These are phyloP conservation scores for Penicillium sp. DNA, from an alignment of 2,329 filamentous ascomycete genomes.

Conservation along the genomic window DNA sequence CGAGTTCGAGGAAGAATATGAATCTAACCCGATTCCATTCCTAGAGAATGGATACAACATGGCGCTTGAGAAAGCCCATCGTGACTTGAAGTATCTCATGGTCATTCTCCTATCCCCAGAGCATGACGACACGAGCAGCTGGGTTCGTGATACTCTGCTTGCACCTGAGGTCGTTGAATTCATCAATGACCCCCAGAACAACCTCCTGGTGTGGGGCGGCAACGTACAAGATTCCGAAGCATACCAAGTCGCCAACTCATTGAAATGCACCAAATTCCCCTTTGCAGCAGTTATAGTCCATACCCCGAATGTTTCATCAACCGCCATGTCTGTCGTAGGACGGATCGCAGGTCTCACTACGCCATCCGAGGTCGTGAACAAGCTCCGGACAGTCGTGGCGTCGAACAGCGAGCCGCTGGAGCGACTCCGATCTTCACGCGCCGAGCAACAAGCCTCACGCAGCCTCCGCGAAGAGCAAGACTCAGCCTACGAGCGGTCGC, in stretches of 20 bases:
- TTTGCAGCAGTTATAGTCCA: slow-evolving; percentile 84
- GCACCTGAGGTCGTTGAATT: slow-evolving; percentile 70
- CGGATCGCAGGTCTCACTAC: slow-evolving; percentile 71
- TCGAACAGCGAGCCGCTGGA: slow-evolving; percentile 74
- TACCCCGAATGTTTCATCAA: slow-evolving; percentile 77
- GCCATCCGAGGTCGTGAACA: slow-evolving; percentile 68
- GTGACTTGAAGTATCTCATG: slow-evolving; percentile 86
- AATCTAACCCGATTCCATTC: slow-evolving; percentile 64
- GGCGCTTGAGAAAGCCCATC: slow-evolving; percentile 84
- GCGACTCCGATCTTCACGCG: slow-evolving; percentile 69
- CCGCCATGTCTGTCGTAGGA: slow-evolving; percentile 86
- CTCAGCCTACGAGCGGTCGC: slow-evolving; percentile 84
- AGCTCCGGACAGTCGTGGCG: slow-evolving; percentile 69
- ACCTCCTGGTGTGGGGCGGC: slow-evolving; percentile 87
- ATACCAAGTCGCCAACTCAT: slow-evolving; percentile 83
- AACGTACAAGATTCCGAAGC: slow-evolving; percentile 91
- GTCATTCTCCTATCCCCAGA: slow-evolving; percentile 86
- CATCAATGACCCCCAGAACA: slow-evolving; percentile 70
- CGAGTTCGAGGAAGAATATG: slow-evolving; percentile 94
- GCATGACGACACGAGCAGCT: slow-evolving; percentile 84
- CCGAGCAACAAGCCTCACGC: slow-evolving; percentile 76
- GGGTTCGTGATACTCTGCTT: slow-evolving; percentile 78
- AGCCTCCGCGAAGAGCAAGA: slow-evolving; percentile 85
- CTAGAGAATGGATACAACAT: slow-evolving; percentile 88
- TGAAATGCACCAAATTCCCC: slow-evolving; percentile 88